phyloP scores from a whole-genome alignment of 2,329 filamentous ascomycete genomes.

The Mariannaea sp. region DNA sequence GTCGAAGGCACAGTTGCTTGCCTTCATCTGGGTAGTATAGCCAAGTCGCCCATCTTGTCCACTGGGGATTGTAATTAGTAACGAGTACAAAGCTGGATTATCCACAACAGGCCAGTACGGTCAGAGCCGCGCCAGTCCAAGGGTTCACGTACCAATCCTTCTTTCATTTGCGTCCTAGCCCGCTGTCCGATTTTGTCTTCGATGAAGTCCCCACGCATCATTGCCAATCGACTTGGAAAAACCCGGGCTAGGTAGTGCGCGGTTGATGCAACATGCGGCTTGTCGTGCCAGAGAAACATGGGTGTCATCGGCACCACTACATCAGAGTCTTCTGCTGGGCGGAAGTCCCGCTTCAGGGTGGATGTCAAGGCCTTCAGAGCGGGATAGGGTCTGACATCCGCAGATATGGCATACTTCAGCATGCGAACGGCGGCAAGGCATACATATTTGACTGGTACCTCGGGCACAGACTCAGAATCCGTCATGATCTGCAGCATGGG shows the following conservation, averaged over 20 bases:
- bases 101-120: no score
- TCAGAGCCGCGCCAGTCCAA: no score
- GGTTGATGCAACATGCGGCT: constrained; percentile 57
- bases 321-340: constrained; percentile 1
- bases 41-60: constrained; percentile 60
- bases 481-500: constrained; percentile 54
- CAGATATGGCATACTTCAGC: constrained; percentile 55
- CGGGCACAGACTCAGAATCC: constrained; percentile 36
- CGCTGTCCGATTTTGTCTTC: constrained; percentile 61
- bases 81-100: no score
- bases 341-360: constrained; percentile 50
- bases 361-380: constrained; percentile 49
- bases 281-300: constrained; percentile 64
- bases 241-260: constrained; percentile 55
- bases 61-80: constrained; percentile 35
- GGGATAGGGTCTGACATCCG: constrained; percentile 50
- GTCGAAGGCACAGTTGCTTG: constrained; percentile 51
- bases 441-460: constrained; percentile 54
- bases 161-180: constrained; percentile 61
- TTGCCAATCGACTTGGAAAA: constrained; percentile 55
- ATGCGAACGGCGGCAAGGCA: constrained; percentile 58
- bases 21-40: constrained; percentile 58
- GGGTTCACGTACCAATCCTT: constrained; percentile 40
- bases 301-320: constrained; percentile 54
- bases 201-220: constrained; percentile 59